These are phyloP conservation scores for Colletotrichum zoysiae DNA, from an alignment of 2,329 filamentous ascomycete genomes.

Conservation along the genomic window DNA sequence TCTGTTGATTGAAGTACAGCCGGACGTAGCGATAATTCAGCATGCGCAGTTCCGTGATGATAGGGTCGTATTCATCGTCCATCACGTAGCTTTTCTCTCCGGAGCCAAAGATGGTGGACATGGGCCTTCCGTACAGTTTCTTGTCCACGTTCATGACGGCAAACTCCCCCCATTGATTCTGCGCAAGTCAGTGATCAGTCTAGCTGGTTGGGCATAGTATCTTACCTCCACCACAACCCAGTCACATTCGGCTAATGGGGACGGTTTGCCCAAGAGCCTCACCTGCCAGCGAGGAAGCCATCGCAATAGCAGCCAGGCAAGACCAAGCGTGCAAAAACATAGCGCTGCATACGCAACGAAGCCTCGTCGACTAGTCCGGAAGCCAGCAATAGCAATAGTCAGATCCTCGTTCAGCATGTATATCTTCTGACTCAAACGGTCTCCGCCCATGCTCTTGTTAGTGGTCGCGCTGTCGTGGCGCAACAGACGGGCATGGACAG, in stretches of 20 bases:
- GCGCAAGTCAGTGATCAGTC: slow-evolving; percentile 41
- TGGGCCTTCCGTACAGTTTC: slow-evolving; percentile 64
- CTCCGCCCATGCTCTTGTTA: slow-evolving; percentile 71
- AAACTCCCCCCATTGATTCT: slow-evolving; percentile 97
- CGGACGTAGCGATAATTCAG: slow-evolving; percentile 95
- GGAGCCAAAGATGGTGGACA: slow-evolving; percentile 76
- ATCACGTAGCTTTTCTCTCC: slow-evolving; percentile 70
- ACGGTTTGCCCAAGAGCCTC: slow-evolving; percentile 76
- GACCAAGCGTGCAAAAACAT: slow-evolving; percentile 79
- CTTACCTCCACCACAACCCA: slow-evolving; percentile 92
- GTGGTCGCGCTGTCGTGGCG: slow-evolving; percentile 79
- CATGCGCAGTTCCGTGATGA: slow-evolving; percentile 79
- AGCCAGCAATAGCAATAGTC: slow-evolving; percentile 93
- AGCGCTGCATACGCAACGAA: slow-evolving; percentile 76
- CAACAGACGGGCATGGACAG: slow-evolving; percentile 74
- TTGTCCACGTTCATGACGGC: slow-evolving; percentile 76
- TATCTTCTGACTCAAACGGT: slow-evolving; percentile 85
- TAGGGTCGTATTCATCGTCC: slow-evolving; percentile 80
- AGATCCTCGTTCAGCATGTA: slow-evolving; percentile 95
- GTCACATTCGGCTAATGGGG: slow-evolving; percentile 78
- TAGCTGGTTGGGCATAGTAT: slow-evolving; percentile 25
- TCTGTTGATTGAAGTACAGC: slow-evolving; percentile 89
- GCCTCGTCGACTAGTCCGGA: slow-evolving; percentile 80
- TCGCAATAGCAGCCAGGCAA: slow-evolving; percentile 86
- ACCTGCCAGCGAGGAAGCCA: slow-evolving; percentile 94